Percentiles rank a stretch among this genome's conserved stretches.
phyloP scores from a whole-genome alignment of 2,329 filamentous ascomycete species.

The Fusarium sp. region DNA sequence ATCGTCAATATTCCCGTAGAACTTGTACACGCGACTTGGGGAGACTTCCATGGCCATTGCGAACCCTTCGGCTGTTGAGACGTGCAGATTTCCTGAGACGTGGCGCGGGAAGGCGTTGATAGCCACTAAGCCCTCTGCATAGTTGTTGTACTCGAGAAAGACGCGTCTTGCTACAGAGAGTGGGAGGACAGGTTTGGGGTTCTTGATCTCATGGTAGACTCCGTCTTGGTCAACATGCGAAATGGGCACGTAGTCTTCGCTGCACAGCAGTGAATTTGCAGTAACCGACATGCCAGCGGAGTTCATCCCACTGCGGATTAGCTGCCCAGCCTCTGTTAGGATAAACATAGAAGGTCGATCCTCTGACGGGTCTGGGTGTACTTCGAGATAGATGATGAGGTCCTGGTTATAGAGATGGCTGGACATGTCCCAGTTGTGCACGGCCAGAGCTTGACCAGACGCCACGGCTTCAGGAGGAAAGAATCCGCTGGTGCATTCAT shows the following conservation, averaged over 20 bases:
- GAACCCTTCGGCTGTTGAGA: neutral
- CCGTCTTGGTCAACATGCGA: neutral
- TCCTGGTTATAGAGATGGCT: neutral
- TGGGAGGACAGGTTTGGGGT: accelerated
- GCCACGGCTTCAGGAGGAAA: neutral
- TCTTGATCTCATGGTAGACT: neutral
- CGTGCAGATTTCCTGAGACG: neutral
- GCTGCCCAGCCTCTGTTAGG: neutral
- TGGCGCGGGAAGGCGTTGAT: neutral
- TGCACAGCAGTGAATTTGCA: neutral
- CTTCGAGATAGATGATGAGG: neutral
- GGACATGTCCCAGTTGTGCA: neutral
- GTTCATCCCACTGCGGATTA: neutral
- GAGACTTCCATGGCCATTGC: neutral
- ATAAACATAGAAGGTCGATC: neutral
- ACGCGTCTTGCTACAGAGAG: neutral
- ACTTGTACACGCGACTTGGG: neutral
- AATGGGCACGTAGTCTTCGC: neutral
- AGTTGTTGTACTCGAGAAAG: neutral
- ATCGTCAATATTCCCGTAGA: neutral
- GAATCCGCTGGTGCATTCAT: neutral
- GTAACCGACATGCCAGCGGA: neutral
- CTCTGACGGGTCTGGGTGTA: neutral
- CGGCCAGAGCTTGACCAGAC: neutral
- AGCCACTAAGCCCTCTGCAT: accelerated